Evolutionary conservation across 2,329 filamentous ascomycete species (phyloP), one percentile per base, ranked within the genome.

Genomic region (Teratosphaeria epicoccoides): DNA sequence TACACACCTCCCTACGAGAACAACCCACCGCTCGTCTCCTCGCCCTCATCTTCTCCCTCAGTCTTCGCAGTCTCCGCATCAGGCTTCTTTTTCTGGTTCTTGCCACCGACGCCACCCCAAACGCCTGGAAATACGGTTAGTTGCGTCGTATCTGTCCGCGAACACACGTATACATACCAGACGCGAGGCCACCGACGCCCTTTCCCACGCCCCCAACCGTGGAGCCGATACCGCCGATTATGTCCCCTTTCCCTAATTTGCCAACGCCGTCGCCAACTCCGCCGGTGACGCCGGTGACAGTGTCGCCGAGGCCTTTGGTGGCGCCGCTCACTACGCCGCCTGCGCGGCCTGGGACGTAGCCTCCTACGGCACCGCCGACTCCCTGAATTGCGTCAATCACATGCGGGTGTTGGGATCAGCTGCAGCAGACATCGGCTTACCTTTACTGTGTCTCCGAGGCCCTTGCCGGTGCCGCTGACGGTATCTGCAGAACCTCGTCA

Each of bases 191-290:
- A 2, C 62, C 62, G 0, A 67, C 57, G 12, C 64, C 64, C 53
- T 58, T 57, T 22, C 58, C 56, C 6, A 59, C 70, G 23, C 71
- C 71, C 12, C 70, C 70, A 17, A 71, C 61, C 5, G 68, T 71
- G 11, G 66, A 69, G 6, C 69, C 68, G 6, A 74, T 55, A 2
- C 70, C 71, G 2, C 72, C 72, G 23, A 73, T 61, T 1, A 74
- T 59, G 58, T 75, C 70, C 0, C 72, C 72, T 46, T 68, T 70
- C 0, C 72, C 71, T 1, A 75, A 49, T 55, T 72, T 72, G 2
- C 67, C 68, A 4, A 75, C 69, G 1, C 71, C 71, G 11, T 71
- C 70, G 4, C 72, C 72, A 2, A 74, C 47, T 2, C 72, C 72
- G 3, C 67, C 63, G 1, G 70, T 71, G 23, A 72, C 63, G 2